These are phyloP conservation scores for Tephrocybe sp. DNA, from an alignment of 768 basidiomycete species.

Conservation along the genomic window DNA sequence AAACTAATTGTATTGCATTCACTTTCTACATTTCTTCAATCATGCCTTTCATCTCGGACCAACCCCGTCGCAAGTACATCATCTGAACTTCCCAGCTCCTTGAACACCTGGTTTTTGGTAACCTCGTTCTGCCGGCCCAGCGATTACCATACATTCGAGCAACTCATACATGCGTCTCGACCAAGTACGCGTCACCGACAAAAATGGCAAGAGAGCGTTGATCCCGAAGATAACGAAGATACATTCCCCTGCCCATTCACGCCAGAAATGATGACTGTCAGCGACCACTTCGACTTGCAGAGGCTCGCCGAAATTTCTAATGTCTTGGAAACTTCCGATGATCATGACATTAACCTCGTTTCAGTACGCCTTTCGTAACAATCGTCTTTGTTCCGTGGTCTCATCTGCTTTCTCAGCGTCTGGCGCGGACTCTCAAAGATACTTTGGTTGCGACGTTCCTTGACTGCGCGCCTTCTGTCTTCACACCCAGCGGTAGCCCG, in stretches of 20 bases:
- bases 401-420: constrained; percentile 40
- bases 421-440: constrained; percentile 74
- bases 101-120: constrained; percentile 63
- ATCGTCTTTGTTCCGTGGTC: neutral
- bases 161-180: constrained; percentile 33
- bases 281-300: constrained; percentile 5
- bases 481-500: constrained; percentile 61
- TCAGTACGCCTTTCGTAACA: constrained; percentile 4
- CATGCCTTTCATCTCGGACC: constrained; percentile 35
- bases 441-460: constrained; percentile 81
- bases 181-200: constrained; percentile 7
- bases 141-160: constrained; percentile 55
- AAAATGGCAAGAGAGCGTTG: constrained; percentile 34
- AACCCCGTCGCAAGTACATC: constrained; percentile 5
- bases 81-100: constrained; percentile 3
- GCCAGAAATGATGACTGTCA: neutral
- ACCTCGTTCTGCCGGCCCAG: constrained; percentile 52
- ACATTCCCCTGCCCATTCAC: constrained; percentile 27
- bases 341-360: constrained; percentile 2
- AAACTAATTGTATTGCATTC: constrained; percentile 76
- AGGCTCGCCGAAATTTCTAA: constrained; percentile 10
- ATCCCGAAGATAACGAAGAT: constrained; percentile 34
- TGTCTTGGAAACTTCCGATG: constrained; percentile 2
- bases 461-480: constrained; percentile 81
- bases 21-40: constrained; percentile 61